Conservation (phyloP, 2,329 filamentous ascomycete genomes). For the Herpotrichia juniperi region DNA sequence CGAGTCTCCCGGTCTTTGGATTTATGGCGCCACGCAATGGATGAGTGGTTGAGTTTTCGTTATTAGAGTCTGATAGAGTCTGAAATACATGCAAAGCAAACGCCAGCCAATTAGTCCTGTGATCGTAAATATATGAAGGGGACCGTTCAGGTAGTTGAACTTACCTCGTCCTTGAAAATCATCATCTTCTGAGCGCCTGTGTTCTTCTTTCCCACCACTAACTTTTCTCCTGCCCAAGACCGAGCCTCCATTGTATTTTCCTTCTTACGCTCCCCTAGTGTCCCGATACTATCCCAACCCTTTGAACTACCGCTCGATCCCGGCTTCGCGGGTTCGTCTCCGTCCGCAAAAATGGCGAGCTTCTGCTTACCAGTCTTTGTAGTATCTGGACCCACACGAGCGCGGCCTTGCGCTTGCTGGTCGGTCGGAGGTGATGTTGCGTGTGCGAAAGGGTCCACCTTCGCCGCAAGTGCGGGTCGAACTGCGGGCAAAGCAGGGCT, state of each 20-base stretch:
- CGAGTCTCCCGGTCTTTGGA: constrained; percentile 78
- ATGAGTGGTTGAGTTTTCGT: constrained; percentile 56
- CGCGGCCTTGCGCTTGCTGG: constrained; percentile 65
- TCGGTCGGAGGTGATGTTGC: constrained; percentile 60
- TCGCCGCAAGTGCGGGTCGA: constrained; percentile 82
- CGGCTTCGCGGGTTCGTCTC: constrained; percentile 61
- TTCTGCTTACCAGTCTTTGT: constrained; percentile 77
- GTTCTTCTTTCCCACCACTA: constrained; percentile 86
- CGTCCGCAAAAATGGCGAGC: constrained; percentile 89
- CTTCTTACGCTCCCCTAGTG: constrained; percentile 86
- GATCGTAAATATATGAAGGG: constrained; percentile 50
- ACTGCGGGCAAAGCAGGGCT: constrained; percentile 87
- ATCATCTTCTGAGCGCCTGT: constrained; percentile 79
- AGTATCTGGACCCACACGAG: constrained; percentile 51
- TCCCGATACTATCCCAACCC: constrained; percentile 93
- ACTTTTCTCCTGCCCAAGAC: constrained; percentile 89
- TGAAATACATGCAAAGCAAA: constrained; percentile 59
- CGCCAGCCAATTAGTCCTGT: constrained; percentile 85
- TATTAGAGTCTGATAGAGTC: constrained; percentile 48
- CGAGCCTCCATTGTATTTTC: constrained; percentile 87
- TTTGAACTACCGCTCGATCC: constrained; percentile 64
- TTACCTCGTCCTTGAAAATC: constrained; percentile 96
- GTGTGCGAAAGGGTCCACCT: constrained; percentile 76
- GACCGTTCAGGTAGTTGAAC: constrained; percentile 48
- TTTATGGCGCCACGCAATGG: constrained; percentile 78